Conservation (phyloP, 108 stramenopile genomes). For the Fragilaria crotonensis region DNA sequence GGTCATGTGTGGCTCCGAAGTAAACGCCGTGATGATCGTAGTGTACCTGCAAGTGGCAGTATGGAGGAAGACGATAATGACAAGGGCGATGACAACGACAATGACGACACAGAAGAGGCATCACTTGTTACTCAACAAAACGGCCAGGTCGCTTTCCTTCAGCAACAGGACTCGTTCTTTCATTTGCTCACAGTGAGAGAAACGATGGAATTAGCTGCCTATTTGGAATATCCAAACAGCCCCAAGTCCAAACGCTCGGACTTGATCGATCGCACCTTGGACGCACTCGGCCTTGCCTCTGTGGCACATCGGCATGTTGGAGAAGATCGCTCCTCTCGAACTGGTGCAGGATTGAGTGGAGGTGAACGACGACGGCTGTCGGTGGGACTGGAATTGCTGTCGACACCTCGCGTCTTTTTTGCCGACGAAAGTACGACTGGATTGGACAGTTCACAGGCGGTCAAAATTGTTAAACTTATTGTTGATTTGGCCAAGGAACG, state of each 20-base stretch:
- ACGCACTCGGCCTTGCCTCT: conserved; percentile 47
- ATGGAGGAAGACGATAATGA: too few species aligned
- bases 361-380: conserved; percentile 77
- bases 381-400: conserved; percentile 69
- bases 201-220: conserved; percentile 69
- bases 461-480: conserved; percentile 57
- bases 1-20: conserved; percentile 1
- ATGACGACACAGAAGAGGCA: not conserved
- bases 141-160: conserved; percentile 70
- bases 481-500: conserved; percentile 34
- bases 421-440: conserved; percentile 84
- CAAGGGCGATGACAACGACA: too few species aligned
- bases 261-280: conserved; percentile 34
- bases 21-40: not conserved
- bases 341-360: conserved; percentile 45
- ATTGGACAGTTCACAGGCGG: conserved; percentile 50
- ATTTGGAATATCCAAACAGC: conserved; percentile 40
- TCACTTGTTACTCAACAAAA: conserved; percentile 28
- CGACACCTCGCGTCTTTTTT: conserved; percentile 54
- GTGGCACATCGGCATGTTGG: conserved; percentile 54
- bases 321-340: conserved; percentile 28
- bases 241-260: conserved; percentile 17
- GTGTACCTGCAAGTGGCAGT: too few species aligned
- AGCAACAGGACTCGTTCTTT: conserved; percentile 79
- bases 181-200: conserved; percentile 72